Evolutionary conservation across 2,329 filamentous ascomycete species (phyloP).

Genomic region (Aspergillus terreus): DNA sequence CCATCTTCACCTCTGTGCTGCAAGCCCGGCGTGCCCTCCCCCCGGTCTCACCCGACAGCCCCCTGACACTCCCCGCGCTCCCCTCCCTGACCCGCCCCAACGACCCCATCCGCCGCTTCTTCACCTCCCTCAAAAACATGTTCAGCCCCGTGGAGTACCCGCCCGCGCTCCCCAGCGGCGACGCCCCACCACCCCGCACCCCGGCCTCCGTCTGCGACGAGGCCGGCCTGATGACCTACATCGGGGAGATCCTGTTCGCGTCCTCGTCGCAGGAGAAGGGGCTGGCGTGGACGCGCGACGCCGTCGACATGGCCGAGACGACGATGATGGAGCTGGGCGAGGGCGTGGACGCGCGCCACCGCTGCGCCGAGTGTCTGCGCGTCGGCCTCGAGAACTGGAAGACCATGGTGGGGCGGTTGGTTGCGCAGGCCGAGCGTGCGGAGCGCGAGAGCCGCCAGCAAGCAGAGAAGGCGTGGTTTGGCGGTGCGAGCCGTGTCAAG

Average conservation of each 20-base stretch:
- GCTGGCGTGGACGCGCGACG: constrained; percentile 84
- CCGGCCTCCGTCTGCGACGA: constrained; percentile 72
- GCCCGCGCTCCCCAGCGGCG: constrained; percentile 65
- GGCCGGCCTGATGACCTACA: constrained; percentile 80
- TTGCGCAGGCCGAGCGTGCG: constrained; percentile 36
- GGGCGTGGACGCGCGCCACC: constrained; percentile 39
- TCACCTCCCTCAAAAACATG: constrained; percentile 40
- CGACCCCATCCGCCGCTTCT: constrained; percentile 30
- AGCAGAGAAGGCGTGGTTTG: constrained; percentile 32
- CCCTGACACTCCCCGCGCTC: constrained; percentile 21
- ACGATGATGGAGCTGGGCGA: constrained; percentile 42
- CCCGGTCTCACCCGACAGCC: constrained; percentile 30
- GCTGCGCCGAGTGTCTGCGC: constrained; percentile 72
- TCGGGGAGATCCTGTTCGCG: constrained; percentile 88
- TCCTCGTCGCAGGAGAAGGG: constrained; percentile 65
- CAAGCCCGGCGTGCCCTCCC: constrained; percentile 65
- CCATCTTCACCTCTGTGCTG: constrained; percentile 80
- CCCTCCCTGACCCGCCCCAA: constrained; percentile 19
- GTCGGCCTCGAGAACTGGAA: constrained; percentile 79
- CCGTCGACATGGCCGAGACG: constrained; percentile 74
- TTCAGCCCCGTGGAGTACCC: constrained; percentile 63
- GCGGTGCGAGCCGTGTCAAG: constrained; percentile 24
- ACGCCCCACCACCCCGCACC: constrained; percentile 62
- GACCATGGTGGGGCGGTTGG: constrained; percentile 69
- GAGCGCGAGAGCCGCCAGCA: constrained; percentile 33